These are phyloP conservation scores for Fusarium proliferatum DNA, from an alignment of 2,329 filamentous ascomycete species.

Conservation along the genomic window DNA sequence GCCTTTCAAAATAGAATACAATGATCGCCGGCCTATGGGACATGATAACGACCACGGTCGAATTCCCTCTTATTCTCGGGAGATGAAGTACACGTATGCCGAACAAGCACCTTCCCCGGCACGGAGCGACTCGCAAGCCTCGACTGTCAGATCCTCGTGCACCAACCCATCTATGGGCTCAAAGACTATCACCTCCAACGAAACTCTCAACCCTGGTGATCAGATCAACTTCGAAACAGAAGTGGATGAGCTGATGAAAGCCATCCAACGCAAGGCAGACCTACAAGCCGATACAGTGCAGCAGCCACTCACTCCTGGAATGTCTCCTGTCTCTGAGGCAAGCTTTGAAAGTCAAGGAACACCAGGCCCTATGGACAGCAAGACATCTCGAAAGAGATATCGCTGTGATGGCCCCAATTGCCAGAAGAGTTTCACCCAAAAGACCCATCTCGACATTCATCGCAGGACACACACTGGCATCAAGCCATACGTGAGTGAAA, in stretches of 20 bases:
- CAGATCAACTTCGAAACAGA: constrained; percentile 80
- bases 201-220: constrained; percentile 58
- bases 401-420: constrained; percentile 80
- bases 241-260: constrained; percentile 88
- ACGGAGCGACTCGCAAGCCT: constrained; percentile 49
- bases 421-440: constrained; percentile 86
- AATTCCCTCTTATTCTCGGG: constrained; percentile 41
- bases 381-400: constrained; percentile 68
- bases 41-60: constrained; percentile 41
- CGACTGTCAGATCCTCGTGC: constrained; percentile 37
- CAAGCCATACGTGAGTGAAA: constrained; percentile 83
- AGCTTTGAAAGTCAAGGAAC: constrained; percentile 36
- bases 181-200: constrained; percentile 59
- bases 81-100: constrained; percentile 47
- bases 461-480: constrained; percentile 87
- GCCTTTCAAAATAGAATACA: constrained; percentile 50
- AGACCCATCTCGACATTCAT: constrained; percentile 93
- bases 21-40: constrained; percentile 46
- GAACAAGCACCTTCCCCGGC: constrained; percentile 50
- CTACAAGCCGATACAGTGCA: constrained; percentile 45
- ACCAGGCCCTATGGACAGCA: constrained; percentile 43
- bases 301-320: constrained; percentile 43
- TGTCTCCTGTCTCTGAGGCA: constrained; percentile 40
- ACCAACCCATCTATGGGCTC: constrained; percentile 49
- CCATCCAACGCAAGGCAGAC: constrained; percentile 77